A percentile compares a stretch with the other conserved stretches of the same genome.
Evolutionary conservation across 805 yeast genomes (phyloP).

Genomic region (Cyberlindnera galapagoensis): DNA sequence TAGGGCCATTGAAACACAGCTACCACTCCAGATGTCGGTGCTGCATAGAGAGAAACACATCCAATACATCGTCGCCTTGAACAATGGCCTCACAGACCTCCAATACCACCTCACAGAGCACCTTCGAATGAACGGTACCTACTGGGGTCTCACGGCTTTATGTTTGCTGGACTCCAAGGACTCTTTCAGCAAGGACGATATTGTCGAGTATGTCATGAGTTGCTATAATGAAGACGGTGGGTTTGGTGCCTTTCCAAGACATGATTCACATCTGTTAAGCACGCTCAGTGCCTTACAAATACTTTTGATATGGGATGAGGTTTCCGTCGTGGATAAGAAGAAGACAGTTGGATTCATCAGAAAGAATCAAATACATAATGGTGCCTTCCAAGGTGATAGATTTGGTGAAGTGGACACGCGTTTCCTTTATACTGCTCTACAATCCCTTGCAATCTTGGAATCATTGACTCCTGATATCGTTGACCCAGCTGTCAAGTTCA

Average conservation of each 20-base stretch:
- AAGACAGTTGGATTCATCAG: conserved; percentile 31
- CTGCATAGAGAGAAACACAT: conserved; percentile 46
- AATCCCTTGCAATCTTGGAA: conserved; percentile 64
- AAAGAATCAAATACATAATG: conserved; percentile 36
- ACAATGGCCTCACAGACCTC: conserved; percentile 48
- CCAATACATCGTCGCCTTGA: conserved; percentile 46
- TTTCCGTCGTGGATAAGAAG: conserved; percentile 34
- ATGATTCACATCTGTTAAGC: conserved; percentile 80
- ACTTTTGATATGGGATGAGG: conserved; percentile 54
- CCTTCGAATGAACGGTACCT: conserved; percentile 81
- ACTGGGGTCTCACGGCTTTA: conserved; percentile 89
- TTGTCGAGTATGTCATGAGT: conserved; percentile 58
- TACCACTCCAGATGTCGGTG: neutral
- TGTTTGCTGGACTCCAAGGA: conserved; percentile 49
- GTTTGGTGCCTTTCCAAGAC: conserved; percentile 83
- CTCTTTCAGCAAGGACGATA: conserved; percentile 53
- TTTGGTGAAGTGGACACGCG: conserved; percentile 94
- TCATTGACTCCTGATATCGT: conserved; percentile 48
- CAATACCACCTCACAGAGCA: conserved; percentile 92
- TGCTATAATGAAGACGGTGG: conserved; percentile 72
- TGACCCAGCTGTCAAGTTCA: conserved; percentile 59
- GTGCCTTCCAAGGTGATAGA: conserved; percentile 83
- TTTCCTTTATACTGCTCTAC: conserved; percentile 78
- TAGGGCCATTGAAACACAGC: too few relatives aligned
- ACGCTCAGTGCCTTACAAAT: conserved; percentile 87